These are phyloP conservation scores for Sclerotinia trifoliorum DNA, from an alignment of 2,329 filamentous ascomycete genomes.

Conservation along the genomic window DNA sequence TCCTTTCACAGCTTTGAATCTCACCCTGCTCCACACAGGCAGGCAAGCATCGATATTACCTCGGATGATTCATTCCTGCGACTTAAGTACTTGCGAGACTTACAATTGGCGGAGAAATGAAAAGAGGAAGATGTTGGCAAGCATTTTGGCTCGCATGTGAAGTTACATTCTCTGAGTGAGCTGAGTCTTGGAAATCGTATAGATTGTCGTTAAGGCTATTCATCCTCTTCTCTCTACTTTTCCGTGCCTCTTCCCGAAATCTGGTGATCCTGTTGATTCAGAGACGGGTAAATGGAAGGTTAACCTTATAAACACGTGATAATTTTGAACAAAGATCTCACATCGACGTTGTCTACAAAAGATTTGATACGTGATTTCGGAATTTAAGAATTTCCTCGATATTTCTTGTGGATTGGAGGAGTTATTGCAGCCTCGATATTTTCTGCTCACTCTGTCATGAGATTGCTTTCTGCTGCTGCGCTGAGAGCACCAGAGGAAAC, in stretches of 20 bases:
- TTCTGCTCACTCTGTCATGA: background rate
- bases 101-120: conserved; percentile 6
- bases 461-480: background rate
- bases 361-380: background rate
- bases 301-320: background rate
- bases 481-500: background rate
- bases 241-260: background rate
- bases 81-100: background rate
- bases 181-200: background rate
- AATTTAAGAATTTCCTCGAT: background rate
- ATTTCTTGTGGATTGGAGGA: background rate
- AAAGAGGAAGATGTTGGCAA: background rate
- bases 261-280: background rate
- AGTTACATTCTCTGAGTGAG: background rate
- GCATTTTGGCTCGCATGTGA: background rate
- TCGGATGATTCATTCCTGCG: conserved; percentile 8
- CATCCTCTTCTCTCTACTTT: background rate
- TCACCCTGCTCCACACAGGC: background rate
- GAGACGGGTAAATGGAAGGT: background rate
- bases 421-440: background rate
- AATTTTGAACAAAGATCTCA: background rate
- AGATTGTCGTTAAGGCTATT: no score
- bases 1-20: background rate
- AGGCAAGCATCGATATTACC: conserved; percentile 1
- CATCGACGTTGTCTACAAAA: background rate